Base-by-base conservation (phyloP, 768 basidiomycete species). In the Hysterangium stoloniferum region DNA sequence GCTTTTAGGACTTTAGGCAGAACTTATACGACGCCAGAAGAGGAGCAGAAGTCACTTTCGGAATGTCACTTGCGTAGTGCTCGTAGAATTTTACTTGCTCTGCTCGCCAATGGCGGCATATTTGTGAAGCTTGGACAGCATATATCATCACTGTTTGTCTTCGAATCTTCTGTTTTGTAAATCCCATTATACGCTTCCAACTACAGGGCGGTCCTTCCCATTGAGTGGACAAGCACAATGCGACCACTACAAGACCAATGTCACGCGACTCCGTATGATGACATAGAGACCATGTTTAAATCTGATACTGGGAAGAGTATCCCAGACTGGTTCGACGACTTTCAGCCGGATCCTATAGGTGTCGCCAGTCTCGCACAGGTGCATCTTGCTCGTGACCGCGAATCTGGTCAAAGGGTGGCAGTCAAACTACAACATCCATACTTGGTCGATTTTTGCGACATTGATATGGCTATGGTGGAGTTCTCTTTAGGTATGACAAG, bases 341-440 rank as follows among this genome's bases (percentile, higher is more conserved):
- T 98, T 61, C 82, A 96, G 57, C 80, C 81, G 4, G 69, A 73
- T 15, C 96, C 96, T 6, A 88, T 98, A 38, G 96, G 96, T 2
- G 92, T 97, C 13, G 96, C 96, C 11, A 95, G 91, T 59, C 68
- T 97, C 32, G 96, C 96, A 4, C 96, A 99, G 66, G 96, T 98
- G 13, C 96, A 98, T 65, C 77, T 85, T 17, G 96, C 82, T 3
- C 76, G 67, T 12, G 81, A 89, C 54, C 77, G 78, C 45, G 71
- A 77, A 42, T 81, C 84, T 4, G 86, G 89, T 2, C 74, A 75
- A 63, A 68, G 69, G 48, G 92, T 93, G 24, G 96, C 96, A 6
- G 86, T 98, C 45, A 37, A 50, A 84, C 56, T 91, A 31, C 92
- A 97, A 72, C 96, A 99, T 65, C 93, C 96, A 7, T 88, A 86